A percentile compares a stretch with the other conserved stretches of the same genome.
Evolutionary conservation across 1,139 yeast genomes (phyloP).

Genomic region (Pichia sp.): DNA sequence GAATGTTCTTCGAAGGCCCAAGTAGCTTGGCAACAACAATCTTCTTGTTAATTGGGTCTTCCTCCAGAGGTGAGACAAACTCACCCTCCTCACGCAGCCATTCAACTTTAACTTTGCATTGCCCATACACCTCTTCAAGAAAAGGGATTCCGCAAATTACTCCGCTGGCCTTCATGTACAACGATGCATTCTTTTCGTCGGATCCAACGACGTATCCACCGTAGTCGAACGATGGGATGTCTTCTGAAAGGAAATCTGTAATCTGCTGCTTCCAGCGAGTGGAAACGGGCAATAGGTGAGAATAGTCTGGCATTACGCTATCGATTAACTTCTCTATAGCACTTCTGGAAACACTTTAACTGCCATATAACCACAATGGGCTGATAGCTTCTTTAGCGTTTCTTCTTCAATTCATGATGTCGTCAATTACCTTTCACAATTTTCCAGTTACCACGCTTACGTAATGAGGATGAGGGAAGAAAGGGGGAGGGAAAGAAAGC

Average conservation of each 20-base stretch:
- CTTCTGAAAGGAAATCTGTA: conserved; percentile 74
- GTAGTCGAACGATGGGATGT: conserved; percentile 88
- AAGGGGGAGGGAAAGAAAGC: too few species aligned
- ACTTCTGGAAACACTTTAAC: too few species aligned
- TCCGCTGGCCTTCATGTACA: conserved; percentile 79
- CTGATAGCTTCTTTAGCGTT: too few species aligned
- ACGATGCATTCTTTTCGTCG: conserved; percentile 63
- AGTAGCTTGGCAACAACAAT: conserved; percentile 70
- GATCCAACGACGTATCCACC: conserved; percentile 95
- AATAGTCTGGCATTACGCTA: conserved; percentile 11
- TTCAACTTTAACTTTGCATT: conserved; percentile 63
- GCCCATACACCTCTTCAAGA: conserved; percentile 78
- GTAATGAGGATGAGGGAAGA: too few species aligned
- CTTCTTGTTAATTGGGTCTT: conserved; percentile 42
- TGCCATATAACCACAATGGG: too few species aligned
- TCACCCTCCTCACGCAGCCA: conserved; percentile 76
- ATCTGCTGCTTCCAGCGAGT: conserved; percentile 80
- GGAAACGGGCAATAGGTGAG: conserved; percentile 61
- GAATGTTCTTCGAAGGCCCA: conserved; percentile 75
- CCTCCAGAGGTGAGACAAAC: conserved; percentile 38
- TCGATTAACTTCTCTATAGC: too few species aligned
- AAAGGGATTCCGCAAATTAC: conserved; percentile 87
- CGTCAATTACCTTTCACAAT: too few species aligned
- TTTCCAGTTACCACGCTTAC: too few species aligned
- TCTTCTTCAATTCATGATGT: too few species aligned